phyloP scores from a whole-genome alignment of 202 grass and related monocot genomes.

The Brachypodium distachyon region DNA sequence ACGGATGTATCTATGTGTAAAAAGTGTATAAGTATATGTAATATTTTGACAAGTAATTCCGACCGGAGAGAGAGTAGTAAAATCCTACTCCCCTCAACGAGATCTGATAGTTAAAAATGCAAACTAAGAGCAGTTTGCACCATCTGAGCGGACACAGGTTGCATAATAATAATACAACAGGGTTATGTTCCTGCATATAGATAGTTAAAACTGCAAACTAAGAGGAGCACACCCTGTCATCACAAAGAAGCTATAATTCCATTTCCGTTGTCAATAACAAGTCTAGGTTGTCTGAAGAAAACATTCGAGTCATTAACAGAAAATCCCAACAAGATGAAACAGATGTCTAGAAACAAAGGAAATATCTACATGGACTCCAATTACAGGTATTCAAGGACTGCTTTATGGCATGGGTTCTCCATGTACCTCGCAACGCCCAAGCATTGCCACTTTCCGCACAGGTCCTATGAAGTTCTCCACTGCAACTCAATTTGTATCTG shows the following conservation, averaged over 20 bases:
- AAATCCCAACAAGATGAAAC: background rate
- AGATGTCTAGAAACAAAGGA: constrained; percentile 4
- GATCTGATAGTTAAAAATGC: no score
- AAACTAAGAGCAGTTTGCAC: no score
- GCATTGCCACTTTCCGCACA: background rate
- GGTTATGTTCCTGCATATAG: no score
- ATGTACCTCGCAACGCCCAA: background rate
- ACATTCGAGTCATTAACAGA: background rate
- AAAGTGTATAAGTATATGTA: no score
- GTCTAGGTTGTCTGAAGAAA: background rate
- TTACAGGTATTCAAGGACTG: constrained; percentile 5
- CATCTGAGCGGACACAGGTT: no score
- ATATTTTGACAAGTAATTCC: no score
- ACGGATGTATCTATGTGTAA: no score
- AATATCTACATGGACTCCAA: constrained; percentile 37
- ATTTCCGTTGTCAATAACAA: background rate
- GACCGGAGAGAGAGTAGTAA: no score
- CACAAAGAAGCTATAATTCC: background rate
- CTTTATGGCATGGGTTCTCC: background rate
- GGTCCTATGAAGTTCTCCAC: constrained; percentile 73
- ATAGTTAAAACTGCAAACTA: no score
- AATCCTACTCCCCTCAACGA: no score
- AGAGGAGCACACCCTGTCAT: background rate
- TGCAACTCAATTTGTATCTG: constrained; percentile 80
- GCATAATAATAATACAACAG: no score